Percentiles rank a stretch among this genome's conserved stretches.
These are phyloP conservation scores for Mycena floridula DNA, from an alignment of 768 basidiomycete species.

Conservation along the genomic window DNA sequence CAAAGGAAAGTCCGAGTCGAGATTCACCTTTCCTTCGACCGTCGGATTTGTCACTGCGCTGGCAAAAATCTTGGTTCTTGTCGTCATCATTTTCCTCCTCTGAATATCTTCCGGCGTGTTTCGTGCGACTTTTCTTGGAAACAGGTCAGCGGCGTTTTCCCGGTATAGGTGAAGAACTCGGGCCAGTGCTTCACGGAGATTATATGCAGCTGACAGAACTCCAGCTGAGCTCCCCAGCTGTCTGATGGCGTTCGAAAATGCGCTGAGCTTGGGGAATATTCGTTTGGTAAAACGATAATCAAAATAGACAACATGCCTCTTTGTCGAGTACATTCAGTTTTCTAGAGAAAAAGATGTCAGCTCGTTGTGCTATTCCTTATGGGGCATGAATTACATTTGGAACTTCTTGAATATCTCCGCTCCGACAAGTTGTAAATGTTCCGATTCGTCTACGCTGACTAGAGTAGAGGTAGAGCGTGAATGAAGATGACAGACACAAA, in stretches of 20 bases:
- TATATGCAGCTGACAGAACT: constrained; percentile 66
- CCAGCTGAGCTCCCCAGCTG: constrained; percentile 73
- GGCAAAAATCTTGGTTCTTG: constrained; percentile 12
- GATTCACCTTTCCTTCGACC: too few relatives aligned
- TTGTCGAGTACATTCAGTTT: constrained; percentile 56
- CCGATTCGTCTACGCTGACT: constrained; percentile 38
- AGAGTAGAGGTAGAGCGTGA: neutral
- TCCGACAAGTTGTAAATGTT: constrained; percentile 61
- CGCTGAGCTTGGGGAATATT: constrained; percentile 52
- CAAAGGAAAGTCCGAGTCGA: constrained; percentile 43
- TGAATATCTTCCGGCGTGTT: neutral
- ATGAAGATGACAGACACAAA: neutral
- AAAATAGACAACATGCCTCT: constrained; percentile 34
- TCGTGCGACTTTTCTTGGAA: constrained; percentile 49
- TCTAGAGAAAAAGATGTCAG: constrained; percentile 22
- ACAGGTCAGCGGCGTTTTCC: constrained; percentile 69
- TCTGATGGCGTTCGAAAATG: constrained; percentile 69
- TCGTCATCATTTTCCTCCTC: neutral
- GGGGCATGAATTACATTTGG: constrained; percentile 38
- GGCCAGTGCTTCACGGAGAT: constrained; percentile 61
- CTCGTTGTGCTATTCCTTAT: constrained; percentile 4
- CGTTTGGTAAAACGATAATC: neutral
- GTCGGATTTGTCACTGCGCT: constrained; percentile 48
- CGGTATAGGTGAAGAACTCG: constrained; percentile 65
- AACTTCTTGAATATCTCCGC: constrained; percentile 60